phyloP scores from a whole-genome alignment of 495 filamentous ascomycete genomes.

The Physcia stellaris region DNA sequence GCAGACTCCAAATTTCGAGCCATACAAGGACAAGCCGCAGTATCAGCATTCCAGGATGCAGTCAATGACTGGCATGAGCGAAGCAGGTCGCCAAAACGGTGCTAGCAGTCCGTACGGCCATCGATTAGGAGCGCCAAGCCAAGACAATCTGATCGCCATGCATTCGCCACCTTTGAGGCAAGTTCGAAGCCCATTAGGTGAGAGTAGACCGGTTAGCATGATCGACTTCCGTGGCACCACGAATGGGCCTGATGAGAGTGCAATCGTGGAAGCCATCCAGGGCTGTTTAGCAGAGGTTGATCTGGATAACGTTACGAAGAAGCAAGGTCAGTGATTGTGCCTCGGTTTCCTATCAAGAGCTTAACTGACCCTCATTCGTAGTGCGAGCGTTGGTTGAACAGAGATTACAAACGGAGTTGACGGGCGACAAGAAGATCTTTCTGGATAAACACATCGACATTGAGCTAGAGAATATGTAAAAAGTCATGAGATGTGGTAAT shows the following conservation, averaged over 20 bases:
- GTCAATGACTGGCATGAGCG: constrained; percentile 48
- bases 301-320: constrained; percentile 92
- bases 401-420: constrained; percentile 72
- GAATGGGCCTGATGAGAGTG: constrained; percentile 52
- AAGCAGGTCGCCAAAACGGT: constrained; percentile 37
- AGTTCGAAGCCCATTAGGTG: constrained; percentile 39
- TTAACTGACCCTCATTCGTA: constrained; percentile 13
- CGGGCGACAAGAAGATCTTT: constrained; percentile 69
- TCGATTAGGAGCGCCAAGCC: constrained; percentile 40
- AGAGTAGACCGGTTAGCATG: constrained; percentile 50
- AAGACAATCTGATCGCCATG: constrained; percentile 43
- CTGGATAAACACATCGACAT: constrained; percentile 84
- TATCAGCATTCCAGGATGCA: constrained; percentile 37
- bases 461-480: constrained; percentile 86
- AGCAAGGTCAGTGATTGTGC: constrained; percentile 48
- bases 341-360: background rate
- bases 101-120: constrained; percentile 31
- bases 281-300: constrained; percentile 78
- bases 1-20: constrained; percentile 39
- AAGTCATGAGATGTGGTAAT: too few relatives aligned
- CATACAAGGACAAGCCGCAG: constrained; percentile 37
- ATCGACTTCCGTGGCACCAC: constrained; percentile 61
- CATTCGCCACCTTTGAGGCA: constrained; percentile 29
- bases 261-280: constrained; percentile 73
- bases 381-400: constrained; percentile 85